Percentiles rank a stretch among this genome's conserved stretches.
phyloP scores from a whole-genome alignment of 139 green algal genomes.

The Chlorella sorokiniana region DNA sequence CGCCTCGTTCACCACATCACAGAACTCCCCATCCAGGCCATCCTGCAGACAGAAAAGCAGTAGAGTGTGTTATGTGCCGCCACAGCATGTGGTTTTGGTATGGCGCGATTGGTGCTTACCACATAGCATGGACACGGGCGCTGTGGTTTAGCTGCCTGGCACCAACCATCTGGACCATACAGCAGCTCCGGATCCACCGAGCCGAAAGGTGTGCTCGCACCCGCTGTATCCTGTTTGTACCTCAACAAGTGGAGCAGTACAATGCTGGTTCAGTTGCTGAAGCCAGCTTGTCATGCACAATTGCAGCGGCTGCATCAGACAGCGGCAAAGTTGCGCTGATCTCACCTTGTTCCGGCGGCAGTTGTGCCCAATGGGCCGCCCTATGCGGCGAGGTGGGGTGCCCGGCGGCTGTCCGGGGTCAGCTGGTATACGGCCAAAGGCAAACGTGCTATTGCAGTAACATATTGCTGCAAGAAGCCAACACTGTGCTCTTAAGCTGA shows the following conservation, averaged over 20 bases:
- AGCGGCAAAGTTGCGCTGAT: neutral
- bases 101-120: no score
- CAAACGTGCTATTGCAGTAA: neutral
- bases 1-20: neutral
- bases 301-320: neutral
- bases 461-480: neutral
- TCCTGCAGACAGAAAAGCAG: no score
- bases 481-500: neutral
- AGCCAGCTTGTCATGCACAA: no score
- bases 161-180: neutral
- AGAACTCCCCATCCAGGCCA: neutral
- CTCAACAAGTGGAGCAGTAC: no score
- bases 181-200: neutral
- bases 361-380: neutral
- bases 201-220: no score
- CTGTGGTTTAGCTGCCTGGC: neutral
- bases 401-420: neutral
- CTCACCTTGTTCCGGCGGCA: neutral
- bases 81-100: no score
- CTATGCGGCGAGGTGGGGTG: neutral
- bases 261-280: no score
- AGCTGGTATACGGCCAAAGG: neutral
- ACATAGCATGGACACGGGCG: neutral
- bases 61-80: no score
- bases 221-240: neutral